Evolutionary conservation across 306 rosid genomes (phyloP), one percentile per base, ranked within the genome.

Genomic region (Corylus avellana): DNA sequence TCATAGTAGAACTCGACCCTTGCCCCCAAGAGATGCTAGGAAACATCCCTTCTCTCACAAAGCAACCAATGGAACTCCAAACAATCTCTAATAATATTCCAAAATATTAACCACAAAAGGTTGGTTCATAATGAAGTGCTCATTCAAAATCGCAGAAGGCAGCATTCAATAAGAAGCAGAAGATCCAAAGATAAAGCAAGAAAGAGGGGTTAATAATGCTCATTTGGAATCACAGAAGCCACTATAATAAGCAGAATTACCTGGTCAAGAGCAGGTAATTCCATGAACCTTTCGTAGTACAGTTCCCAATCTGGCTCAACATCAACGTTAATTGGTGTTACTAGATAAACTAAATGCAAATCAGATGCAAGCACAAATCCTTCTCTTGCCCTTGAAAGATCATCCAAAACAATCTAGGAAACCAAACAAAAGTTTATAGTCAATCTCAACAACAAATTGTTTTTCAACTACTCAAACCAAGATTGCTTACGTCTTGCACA

Each of bases 311-410:
- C 90, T 78, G 98, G 98, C 89, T 90, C 92, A 84, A 92, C 91
- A 58, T 92, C 98, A 77, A 92, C 98, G 76, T 91, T 95, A 77
- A 88, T 88, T 75, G 98, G 98, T 9, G 98, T 95, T 74, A 91
- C 98, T 75, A 92, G 86, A 84, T 95, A 95, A 68, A 92, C 98
- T 79, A 95, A 78, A 86, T 95, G 98, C 88, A 95, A 77, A 86
- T 95, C 98, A 79, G 98, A 95, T 75, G 98, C 98, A 67, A 95
- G 96, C 64, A 95, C 96, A 91, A 95, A 95, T 80, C 98, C 98
- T 84, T 94, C 98, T 84, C 98, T 87, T 58, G 98, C 98, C 88
- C 98, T 94, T 78, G 95, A 90, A 87, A 94, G 97, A 82, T 94
- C 98, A 77, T 92, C 96, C 83, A 94, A 85, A 79, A 94, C 98